phyloP scores from a whole-genome alignment of 768 basidiomycete genomes.

The Sporobolomyces roseus region DNA sequence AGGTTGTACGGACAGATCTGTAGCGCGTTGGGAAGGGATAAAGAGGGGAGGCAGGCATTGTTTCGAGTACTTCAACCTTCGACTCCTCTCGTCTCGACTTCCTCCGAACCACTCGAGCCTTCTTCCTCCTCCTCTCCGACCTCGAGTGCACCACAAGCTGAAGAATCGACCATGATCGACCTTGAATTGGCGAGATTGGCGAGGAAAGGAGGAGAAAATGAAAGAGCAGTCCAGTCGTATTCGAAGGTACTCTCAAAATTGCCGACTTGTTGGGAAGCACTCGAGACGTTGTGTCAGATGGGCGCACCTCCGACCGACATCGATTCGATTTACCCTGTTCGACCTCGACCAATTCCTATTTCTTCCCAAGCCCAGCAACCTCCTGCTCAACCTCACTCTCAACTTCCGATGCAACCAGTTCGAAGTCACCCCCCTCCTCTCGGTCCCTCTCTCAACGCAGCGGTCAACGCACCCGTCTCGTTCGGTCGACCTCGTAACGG shows the following conservation, averaged over 20 bases:
- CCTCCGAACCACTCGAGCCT: conserved; percentile 12
- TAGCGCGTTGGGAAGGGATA: conserved; percentile 64
- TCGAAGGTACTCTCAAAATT: conserved; percentile 66
- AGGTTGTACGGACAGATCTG: conserved; percentile 77
- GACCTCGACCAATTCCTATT: conserved; percentile 1
- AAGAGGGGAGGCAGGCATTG: conserved; percentile 58
- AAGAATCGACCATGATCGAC: conserved; percentile 55
- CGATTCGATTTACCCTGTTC: conserved; percentile 15
- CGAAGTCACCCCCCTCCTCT: conserved; percentile 10
- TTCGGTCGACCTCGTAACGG: conserved; percentile 10
- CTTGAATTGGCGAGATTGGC: conserved; percentile 75
- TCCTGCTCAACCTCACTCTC: not conserved
- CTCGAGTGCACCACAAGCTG: not conserved
- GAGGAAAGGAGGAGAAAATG: conserved; percentile 70
- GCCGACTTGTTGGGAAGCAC: conserved; percentile 86
- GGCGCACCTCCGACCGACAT: conserved; percentile 55
- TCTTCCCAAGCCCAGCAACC: conserved; percentile 14
- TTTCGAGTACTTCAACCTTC: conserved; percentile 47
- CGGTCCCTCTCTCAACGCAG: conserved; percentile 3
- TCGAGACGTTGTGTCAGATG: conserved; percentile 75
- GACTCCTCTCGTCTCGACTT: conserved; percentile 58
- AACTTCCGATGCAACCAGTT: not conserved
- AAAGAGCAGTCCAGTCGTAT: conserved; percentile 68
- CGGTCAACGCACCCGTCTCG: conserved; percentile 10
- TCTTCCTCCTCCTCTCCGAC: not conserved